Percentiles rank a stretch among this genome's conserved stretches.
phyloP scores from a whole-genome alignment of 441 rosid species.

The Arabidopsis lyrata region DNA sequence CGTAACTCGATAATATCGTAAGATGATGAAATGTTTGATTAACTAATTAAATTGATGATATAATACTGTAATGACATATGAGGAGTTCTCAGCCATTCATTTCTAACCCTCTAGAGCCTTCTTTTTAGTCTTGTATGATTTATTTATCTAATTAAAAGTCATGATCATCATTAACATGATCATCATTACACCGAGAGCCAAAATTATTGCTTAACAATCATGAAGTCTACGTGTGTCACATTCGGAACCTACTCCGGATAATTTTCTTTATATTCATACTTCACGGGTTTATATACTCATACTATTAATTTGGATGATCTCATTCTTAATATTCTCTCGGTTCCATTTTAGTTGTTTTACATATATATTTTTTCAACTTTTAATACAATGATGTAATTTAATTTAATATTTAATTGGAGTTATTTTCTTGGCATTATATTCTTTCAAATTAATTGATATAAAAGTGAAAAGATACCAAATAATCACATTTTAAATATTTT shows the following conservation, averaged over 20 bases:
- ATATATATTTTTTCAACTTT: background rate
- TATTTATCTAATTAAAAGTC: conserved; percentile 26
- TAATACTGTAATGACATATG: conserved; percentile 33
- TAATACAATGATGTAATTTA: background rate
- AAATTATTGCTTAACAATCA: conserved; percentile 13
- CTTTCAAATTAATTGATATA: no score
- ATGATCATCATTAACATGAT: conserved; percentile 33
- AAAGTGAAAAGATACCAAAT: no score
- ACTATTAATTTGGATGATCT: background rate
- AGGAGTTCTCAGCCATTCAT: conserved; percentile 39
- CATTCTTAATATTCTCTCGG: background rate
- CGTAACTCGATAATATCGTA: background rate
- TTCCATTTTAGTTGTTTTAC: background rate
- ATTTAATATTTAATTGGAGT: background rate
- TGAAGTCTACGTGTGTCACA: conserved; percentile 34
- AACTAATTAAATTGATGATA: conserved; percentile 7
- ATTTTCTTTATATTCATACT: conserved; percentile 31
- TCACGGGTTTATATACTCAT: background rate
- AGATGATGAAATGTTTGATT: background rate
- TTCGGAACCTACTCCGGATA: conserved; percentile 21
- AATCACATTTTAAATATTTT: no score
- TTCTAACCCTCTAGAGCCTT: conserved; percentile 36
- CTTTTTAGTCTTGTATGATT: background rate
- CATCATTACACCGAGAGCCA: conserved; percentile 20
- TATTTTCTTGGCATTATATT: background rate